A percentile compares a stretch with the other conserved stretches of the same genome.
These are phyloP conservation scores for Solanum etuberosum DNA, from an alignment of 257 asterid species.

Conservation along the genomic window DNA sequence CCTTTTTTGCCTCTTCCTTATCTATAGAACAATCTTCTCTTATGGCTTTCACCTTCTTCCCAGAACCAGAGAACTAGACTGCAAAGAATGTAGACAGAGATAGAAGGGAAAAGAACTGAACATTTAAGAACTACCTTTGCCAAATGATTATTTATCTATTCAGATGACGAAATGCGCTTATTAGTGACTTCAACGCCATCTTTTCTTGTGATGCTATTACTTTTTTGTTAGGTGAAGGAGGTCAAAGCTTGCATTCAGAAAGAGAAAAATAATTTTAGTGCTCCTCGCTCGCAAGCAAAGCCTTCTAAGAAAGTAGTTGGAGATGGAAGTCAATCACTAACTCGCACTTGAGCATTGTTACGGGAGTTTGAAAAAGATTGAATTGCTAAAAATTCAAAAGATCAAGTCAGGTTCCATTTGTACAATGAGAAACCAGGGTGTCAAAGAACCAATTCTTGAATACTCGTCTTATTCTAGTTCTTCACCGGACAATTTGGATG, in stretches of 20 bases:
- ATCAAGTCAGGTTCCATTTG: no score
- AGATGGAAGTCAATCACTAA: not conserved
- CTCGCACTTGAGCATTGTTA: no score
- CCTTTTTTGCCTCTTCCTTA: not conserved
- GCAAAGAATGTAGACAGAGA: not conserved
- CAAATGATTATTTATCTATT: not conserved
- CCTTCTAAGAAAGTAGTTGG: constrained; percentile 16
- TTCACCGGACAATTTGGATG: no score
- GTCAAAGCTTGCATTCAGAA: constrained; percentile 13
- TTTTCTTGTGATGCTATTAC: constrained; percentile 3
- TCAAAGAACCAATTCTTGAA: no score
- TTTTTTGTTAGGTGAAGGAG: constrained; percentile 27
- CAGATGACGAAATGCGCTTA: not conserved
- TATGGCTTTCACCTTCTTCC: not conserved
- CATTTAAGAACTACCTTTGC: not conserved
- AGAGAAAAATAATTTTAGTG: constrained; percentile 17
- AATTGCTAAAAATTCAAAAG: no score
- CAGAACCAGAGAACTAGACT: not conserved
- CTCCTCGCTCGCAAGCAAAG: constrained; percentile 17
- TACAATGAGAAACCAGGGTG: no score
- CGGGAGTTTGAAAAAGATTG: no score
- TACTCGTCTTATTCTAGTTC: no score
- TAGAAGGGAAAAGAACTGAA: not conserved
- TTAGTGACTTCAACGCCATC: not conserved
- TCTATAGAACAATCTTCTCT: not conserved